phyloP scores from a whole-genome alignment of 345 rosid genomes.

The Alliaria petiolata region DNA sequence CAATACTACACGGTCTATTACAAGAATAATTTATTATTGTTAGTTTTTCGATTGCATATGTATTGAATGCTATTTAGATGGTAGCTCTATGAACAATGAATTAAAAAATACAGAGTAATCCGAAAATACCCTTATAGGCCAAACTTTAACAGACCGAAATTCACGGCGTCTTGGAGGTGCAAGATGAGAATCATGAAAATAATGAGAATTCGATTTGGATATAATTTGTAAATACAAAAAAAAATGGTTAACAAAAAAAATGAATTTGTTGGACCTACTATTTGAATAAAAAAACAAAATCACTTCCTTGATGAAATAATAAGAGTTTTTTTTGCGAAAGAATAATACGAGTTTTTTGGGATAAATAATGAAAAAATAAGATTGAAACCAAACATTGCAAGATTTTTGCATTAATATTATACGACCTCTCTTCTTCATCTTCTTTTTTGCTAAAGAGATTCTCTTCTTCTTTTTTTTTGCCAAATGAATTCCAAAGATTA shows the following conservation, averaged over 20 bases:
- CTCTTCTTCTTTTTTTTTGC: no score
- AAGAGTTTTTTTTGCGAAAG: no score
- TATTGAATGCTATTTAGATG: slow-evolving; percentile 1
- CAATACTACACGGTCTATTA: background rate
- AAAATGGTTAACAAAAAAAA: background rate
- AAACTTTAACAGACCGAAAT: slow-evolving; percentile 8
- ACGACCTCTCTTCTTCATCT: background rate
- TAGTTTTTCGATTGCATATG: slow-evolving; percentile 1
- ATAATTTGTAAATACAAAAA: background rate
- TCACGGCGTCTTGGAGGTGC: slow-evolving; percentile 19
- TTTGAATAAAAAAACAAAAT: background rate
- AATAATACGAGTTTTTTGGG: no score
- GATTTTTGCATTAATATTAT: background rate
- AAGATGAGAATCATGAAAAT: slow-evolving; percentile 20
- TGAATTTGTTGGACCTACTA: background rate
- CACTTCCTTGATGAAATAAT: background rate
- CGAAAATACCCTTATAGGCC: background rate
- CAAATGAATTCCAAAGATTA: background rate
- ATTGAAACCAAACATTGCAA: background rate
- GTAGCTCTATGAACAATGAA: background rate
- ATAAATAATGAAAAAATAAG: background rate
- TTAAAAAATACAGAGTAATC: background rate
- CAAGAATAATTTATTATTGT: background rate
- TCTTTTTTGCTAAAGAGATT: no score
- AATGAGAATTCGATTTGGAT: background rate